These are phyloP conservation scores for Chrysochromulina parva DNA, from an alignment of 78 protist genomes.

Conservation along the genomic window DNA sequence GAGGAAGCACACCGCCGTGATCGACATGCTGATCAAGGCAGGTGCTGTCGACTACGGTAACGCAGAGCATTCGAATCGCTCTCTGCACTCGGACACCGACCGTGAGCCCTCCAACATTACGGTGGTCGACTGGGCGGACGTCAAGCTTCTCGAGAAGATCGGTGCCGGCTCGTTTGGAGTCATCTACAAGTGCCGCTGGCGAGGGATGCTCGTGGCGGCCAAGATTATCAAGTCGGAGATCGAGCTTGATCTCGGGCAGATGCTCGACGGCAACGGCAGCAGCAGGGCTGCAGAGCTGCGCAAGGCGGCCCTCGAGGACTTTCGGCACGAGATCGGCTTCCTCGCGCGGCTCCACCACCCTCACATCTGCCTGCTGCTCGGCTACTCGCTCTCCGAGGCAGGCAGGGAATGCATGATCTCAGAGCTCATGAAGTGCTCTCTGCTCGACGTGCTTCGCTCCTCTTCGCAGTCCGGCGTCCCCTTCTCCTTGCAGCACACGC, in stretches of 20 bases:
- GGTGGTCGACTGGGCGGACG: conserved; percentile 63
- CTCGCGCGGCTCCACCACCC: background rate
- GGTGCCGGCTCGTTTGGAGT: background rate
- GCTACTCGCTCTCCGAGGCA: background rate
- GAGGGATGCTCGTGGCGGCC: background rate
- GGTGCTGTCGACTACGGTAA: background rate
- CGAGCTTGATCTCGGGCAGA: no score
- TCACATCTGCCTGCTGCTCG: conserved; percentile 6
- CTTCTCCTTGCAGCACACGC: background rate
- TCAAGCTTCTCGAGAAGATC: background rate
- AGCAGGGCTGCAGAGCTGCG: background rate
- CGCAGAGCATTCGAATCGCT: conserved; percentile 64
- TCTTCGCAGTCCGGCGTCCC: background rate
- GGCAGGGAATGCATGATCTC: background rate
- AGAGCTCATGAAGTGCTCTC: background rate
- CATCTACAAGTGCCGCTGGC: background rate
- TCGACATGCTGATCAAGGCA: background rate
- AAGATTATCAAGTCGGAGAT: background rate
- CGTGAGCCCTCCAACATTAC: conserved; percentile 52
- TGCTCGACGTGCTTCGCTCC: background rate
- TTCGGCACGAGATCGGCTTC: background rate
- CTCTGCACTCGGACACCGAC: conserved; percentile 69
- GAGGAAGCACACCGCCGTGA: background rate
- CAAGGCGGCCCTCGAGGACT: background rate
- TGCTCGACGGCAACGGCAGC: background rate